These are phyloP conservation scores for Geotrichum histeridarum DNA, from an alignment of 1,139 yeast genomes.

Conservation along the genomic window DNA sequence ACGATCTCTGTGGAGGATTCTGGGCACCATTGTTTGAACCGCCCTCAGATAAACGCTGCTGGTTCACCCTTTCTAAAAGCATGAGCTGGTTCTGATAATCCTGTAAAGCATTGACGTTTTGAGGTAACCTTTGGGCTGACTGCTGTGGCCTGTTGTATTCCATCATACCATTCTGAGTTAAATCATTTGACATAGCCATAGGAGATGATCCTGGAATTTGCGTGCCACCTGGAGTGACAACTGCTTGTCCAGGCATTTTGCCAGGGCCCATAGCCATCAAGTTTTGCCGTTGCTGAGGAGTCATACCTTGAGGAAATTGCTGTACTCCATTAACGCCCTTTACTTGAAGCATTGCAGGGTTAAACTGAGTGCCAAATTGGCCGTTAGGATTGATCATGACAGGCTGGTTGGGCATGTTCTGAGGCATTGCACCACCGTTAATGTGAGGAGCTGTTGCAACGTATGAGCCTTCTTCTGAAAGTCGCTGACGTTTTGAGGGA, in stretches of 20 bases:
- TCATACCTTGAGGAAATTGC: slow-evolving; percentile 14
- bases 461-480: slow-evolving; percentile 38
- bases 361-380: slow-evolving; percentile 16
- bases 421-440: slow-evolving; percentile 10
- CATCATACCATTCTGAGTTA: slow-evolving; percentile 8
- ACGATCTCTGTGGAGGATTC: slow-evolving; percentile 17
- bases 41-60: slow-evolving; percentile 46
- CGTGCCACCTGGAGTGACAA: slow-evolving; percentile 11
- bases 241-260: slow-evolving; percentile 11
- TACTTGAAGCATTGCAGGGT: slow-evolving; percentile 7
- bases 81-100: slow-evolving; percentile 75
- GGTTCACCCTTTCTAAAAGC: slow-evolving; percentile 66
- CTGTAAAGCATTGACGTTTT: slow-evolving; percentile 45
- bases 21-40: slow-evolving; percentile 31
- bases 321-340: slow-evolving; percentile 11
- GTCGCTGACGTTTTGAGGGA: slow-evolving; percentile 38
- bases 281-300: slow-evolving; percentile 10
- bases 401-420: slow-evolving; percentile 15
- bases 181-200: not conserved
- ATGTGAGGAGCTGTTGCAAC: slow-evolving; percentile 10
- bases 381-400: slow-evolving; percentile 14
- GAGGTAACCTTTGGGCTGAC: slow-evolving; percentile 22
- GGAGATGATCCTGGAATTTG: slow-evolving; percentile 11
- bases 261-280: slow-evolving; percentile 8
- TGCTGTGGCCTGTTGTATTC: slow-evolving; percentile 15